Base-by-base conservation (phyloP, 768 basidiomycete species). In the Pleurotus djamor region DNA sequence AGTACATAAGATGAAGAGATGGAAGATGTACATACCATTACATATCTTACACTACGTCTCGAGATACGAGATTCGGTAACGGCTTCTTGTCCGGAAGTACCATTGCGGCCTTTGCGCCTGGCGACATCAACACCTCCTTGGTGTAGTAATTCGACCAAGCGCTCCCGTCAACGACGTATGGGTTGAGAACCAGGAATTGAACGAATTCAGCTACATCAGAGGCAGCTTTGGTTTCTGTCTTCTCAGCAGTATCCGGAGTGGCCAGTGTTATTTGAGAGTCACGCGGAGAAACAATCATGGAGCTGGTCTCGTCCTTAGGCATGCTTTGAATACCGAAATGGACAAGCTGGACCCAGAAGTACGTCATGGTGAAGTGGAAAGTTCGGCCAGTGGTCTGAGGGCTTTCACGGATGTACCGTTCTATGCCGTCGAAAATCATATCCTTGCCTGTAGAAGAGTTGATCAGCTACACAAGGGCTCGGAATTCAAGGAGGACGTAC, bases 281-380 rank as follows among this genome's bases (percentile, higher is more conserved):
- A 47, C 21, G 21, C 21, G 21, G 21, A 1, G 21, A 28, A 28
- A 28, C 21, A 3, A 28, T 28, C 21, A 28, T 28, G 21, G 21
- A 28, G 21, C 21, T 28, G 21, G 21, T 28, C 21, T 28, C 21
- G 21, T 28, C 21, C 21, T 28, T 28, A 28, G 21, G 21, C 58
- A 72, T 73, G 57, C 72, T 76, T 8, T 67, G 72, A 48, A 80
- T 80, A 0, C 77, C 79, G 52, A 80, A 76, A 58, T 80, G 79
- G 12, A 79, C 77, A 28, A 79, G 71, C 62, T 82, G 78, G 55
- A 81, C 76, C 79, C 80, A 81, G 65, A 81, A 79, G 59, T 79
- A 82, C 0, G 80, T 78, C 79, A 82, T 79, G 16, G 78, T 78
- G 43, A 79, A 57, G 58, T 81, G 76, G 63, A 79, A 80, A 21